Evolutionary conservation across 202 grass and related monocot species (phyloP), one percentile per base, ranked within the genome.

Genomic region (Schoenoplectus triqueter): DNA sequence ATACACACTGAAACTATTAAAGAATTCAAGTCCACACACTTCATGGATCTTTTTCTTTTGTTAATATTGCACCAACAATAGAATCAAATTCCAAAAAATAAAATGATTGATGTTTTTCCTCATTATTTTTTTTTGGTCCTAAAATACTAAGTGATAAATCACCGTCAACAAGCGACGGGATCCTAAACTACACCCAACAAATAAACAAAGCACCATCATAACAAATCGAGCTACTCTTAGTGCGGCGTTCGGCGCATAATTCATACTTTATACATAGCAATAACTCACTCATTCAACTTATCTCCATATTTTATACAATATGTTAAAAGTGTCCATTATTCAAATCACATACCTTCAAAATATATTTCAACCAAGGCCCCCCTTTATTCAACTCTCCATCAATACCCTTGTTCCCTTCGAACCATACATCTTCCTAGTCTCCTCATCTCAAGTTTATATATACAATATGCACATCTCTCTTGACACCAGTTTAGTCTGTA

Each of bases 391-490:
- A 84, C 87, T 14, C 80, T 86, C 80, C 89, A 89, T 89, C 89
- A 86, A 93, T 90, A 88, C 88, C 88, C 75, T 83, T 92, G 91
- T 89, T 86, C 91, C 91, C 91, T 86, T 56, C 14, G 39, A 85
- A 92, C 94, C 94, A 84, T 87, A 94, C 94, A 89, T 10, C 85
- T 89, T 92, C 84, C 89, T 41, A 92, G 87, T 92, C 73, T 85
- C 13, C 56, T 48, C 9, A 9, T 21, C 51, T 67, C 21, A 48
- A 19, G 15, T 13, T 11, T 68, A 70, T 14, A 52, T 83, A 90
- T 57, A 69, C 8, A 79, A 66, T 31, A 31, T 31, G 31, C 31
- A 31, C 31, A 19, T 17, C 1, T 45, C 57, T 47, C 84, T 54
- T 84, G 61, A 51, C 63, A 64, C 59, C 61, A 67, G 13, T 66